Conservation (phyloP, 169 alveolate genomes). For the Cryptosporidium parvum region DNA sequence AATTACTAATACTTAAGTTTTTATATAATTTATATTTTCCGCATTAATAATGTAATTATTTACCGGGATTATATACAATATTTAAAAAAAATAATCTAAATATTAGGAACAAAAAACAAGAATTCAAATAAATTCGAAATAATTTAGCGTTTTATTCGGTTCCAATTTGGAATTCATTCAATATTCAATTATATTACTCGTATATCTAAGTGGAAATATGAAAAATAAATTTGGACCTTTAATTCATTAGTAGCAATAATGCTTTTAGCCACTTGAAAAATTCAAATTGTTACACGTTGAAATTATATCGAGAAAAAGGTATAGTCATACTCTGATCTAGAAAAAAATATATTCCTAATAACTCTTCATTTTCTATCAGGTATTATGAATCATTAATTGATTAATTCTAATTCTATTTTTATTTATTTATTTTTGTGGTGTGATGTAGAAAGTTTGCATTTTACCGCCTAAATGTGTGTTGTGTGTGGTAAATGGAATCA, state of each 20-base stretch:
- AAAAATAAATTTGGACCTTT: neutral
- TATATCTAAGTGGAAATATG: neutral
- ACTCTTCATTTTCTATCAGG: neutral
- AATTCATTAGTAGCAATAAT: neutral
- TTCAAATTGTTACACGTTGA: neutral
- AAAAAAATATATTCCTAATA: no score
- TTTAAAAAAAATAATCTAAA: neutral
- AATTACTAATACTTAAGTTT: no score
- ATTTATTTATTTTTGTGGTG: neutral
- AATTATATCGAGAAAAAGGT: no score
- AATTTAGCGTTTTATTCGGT: neutral
- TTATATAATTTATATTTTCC: neutral
- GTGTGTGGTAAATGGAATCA: conserved; percentile 31
- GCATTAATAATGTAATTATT: neutral
- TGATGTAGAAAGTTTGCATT: conserved; percentile 6
- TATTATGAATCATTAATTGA: neutral
- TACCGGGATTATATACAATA: neutral
- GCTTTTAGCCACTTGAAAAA: no score
- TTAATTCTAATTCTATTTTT: neutral
- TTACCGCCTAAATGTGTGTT: conserved; percentile 52
- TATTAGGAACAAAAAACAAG: neutral
- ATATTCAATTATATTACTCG: neutral
- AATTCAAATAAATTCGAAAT: no score
- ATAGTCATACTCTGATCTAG: neutral
- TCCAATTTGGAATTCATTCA: neutral